Conservation (phyloP, 139 green algal species). For the Chlamydomonas sp. region DNA sequence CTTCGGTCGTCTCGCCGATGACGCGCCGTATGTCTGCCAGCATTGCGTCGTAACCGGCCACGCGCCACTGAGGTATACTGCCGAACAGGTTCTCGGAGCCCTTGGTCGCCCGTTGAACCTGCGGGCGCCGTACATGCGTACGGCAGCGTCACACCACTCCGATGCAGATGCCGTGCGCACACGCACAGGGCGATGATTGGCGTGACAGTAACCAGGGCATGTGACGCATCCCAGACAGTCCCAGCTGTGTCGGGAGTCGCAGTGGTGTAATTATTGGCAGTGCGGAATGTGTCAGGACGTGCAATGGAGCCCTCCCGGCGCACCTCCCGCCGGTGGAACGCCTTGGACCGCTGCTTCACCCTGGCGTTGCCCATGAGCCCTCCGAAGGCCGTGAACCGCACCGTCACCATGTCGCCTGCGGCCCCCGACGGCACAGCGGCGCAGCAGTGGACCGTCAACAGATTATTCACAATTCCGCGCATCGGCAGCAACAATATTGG, state of each 20-base stretch:
- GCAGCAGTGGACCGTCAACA: background rate
- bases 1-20: background rate
- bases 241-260: too few species aligned
- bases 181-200: background rate
- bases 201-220: too few species aligned
- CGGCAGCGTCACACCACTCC: background rate
- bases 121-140: background rate
- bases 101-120: slow-evolving; percentile 1
- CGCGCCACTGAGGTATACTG: background rate
- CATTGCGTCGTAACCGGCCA: background rate
- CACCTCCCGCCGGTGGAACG: slow-evolving; percentile 5
- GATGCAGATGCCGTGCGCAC: background rate
- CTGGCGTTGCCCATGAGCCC: background rate
- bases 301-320: background rate
- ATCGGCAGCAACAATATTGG: too few species aligned
- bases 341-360: background rate
- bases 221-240: too few species aligned
- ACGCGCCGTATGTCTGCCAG: background rate
- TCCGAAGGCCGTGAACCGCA: background rate
- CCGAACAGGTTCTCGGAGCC: background rate
- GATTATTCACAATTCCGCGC: too few species aligned
- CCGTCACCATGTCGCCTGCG: background rate
- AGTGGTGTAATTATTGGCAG: too few species aligned
- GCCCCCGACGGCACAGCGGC: slow-evolving; percentile 3
- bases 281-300: too few species aligned